Evolutionary conservation across 2,329 filamentous ascomycete genomes (phyloP), one percentile per base, ranked within the genome.

Genomic region (Pseudogymnoascus sp.): DNA sequence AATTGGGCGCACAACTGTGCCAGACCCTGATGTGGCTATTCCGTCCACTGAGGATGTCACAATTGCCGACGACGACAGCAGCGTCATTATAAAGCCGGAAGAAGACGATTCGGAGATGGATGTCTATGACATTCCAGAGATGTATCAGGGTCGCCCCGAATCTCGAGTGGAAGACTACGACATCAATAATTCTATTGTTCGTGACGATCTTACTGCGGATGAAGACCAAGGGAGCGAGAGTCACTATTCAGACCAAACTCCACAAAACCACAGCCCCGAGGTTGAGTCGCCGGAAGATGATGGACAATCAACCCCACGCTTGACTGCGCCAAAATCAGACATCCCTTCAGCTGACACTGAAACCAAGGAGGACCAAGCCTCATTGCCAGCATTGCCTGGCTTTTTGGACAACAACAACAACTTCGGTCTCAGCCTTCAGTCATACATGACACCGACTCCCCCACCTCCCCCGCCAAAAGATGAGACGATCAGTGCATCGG

Each of bases 21-120:
- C 47, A 33, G 92, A 97, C 71, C 93, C 93, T 5, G 93, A 97
- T 72, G 83, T 94, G 40, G 90, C 93, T 0, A 90, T 97, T 67
- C 92, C 90, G 17, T 95, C 90, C 36, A 87, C 91, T 11, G 93
- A 97, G 74, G 85, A 85, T 66, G 11, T 26, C 35, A 77, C 84
- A 39, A 72, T 84, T 41, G 79, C 82, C n/a, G 82, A 84, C 36
- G 75, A 81, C 39, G 78, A 78, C 24, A 79, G 81, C 41, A 86
- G 85, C 63, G 80, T 88, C 60, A 80, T 88, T 57, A 85, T 92
- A 69, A 90, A 88, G 67, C 79, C 85, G 40, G 81, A 87, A 69
- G 77, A 79, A 21, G 75, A 78, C 29, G 82, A 87, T 24, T 79
- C 82, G 29, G 80, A 82, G 9, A 76, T 81, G 11, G 86, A 90